Evolutionary conservation across 768 basidiomycete species (phyloP), one percentile per base, ranked within the genome.

Genomic region (Tulasnella sp.): DNA sequence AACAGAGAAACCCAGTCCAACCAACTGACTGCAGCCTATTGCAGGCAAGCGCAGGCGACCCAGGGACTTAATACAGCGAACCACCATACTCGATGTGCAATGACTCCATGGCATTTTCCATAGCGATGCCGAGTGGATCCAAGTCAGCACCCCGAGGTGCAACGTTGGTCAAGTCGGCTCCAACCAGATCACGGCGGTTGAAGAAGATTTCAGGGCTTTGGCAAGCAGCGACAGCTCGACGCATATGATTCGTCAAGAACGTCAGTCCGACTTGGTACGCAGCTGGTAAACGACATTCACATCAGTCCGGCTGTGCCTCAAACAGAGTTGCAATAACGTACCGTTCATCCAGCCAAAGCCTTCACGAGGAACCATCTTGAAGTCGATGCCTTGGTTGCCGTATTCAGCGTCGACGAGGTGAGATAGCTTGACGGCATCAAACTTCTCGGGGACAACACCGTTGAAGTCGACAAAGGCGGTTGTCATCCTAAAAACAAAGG

Each of bases 341-440:
- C 94, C 87, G 78, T 97, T 97, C 93, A 96, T 97, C 97, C 96
- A 98, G 11, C 97, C 97, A 81, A 99, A 99, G 74, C 97, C 97
- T 84, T 99, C 97, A 17, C 96, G 89, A 71, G 96, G 96, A 64
- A 98, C 93, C 88, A 96, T 91, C 85, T 96, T 94, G 86, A 99
- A 99, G 85, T 99, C 97, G 79, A 97, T 87, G 70, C 97, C 97
- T 81, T 96, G 94, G 82, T 96, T 96, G 11, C 95, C 92, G 80
- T 98, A 98, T 85, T 98, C 97, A 67, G 97, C 97, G 81, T 97
- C 96, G 7, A 99, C 96, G 68, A 98, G 87, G 81, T 98, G 96
- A 1, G 94, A 97, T 29, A 97, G 88, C 83, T 91, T 93, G 79
- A 99, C 97, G 1, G 96, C 97, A 81, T 99, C 96, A 82, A 99